Evolutionary conservation across 2,329 filamentous ascomycete genomes (phyloP).

Genomic region (Aspergillus felis): DNA sequence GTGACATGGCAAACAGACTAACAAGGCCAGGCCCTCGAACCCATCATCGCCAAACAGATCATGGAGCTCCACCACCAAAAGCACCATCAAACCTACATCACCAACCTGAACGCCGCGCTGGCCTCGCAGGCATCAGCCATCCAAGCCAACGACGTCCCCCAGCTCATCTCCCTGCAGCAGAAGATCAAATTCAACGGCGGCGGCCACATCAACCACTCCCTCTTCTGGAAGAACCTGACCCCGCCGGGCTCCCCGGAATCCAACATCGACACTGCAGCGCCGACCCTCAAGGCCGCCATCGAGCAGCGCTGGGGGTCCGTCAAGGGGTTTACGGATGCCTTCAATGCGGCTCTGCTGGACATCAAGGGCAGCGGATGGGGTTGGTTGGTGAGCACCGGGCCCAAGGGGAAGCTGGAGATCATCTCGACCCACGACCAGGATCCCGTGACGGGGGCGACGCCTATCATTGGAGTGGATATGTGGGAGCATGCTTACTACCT

Average conservation of each 20-base stretch:
- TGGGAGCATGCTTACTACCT: constrained; percentile 94
- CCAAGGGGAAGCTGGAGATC: constrained; percentile 61
- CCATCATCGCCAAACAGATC: constrained; percentile 74
- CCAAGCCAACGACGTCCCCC: constrained; percentile 55
- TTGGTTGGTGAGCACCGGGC: constrained; percentile 68
- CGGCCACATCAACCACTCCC: constrained; percentile 86
- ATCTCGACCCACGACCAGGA: constrained; percentile 86
- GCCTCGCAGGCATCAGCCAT: constrained; percentile 60
- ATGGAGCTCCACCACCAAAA: constrained; percentile 94
- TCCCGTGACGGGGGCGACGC: constrained; percentile 69
- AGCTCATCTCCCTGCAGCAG: constrained; percentile 64
- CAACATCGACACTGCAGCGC: constrained; percentile 51
- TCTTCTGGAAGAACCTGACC: constrained; percentile 84
- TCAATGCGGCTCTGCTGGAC: constrained; percentile 61
- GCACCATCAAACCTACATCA: constrained; percentile 92
- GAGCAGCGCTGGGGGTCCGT: constrained; percentile 64
- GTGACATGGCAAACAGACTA: constrained; percentile 51
- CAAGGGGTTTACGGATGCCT: constrained; percentile 61
- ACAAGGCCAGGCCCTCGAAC: constrained; percentile 71
- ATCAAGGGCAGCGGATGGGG: constrained; percentile 87
- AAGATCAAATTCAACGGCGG: constrained; percentile 85
- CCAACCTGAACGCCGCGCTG: constrained; percentile 74
- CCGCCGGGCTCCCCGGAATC: constrained; percentile 59
- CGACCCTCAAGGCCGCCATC: constrained; percentile 60
- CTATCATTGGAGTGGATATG: constrained; percentile 80